Base-by-base conservation (phyloP, 1,139 yeast genomes). In the Pneumocystis carinii region DNA sequence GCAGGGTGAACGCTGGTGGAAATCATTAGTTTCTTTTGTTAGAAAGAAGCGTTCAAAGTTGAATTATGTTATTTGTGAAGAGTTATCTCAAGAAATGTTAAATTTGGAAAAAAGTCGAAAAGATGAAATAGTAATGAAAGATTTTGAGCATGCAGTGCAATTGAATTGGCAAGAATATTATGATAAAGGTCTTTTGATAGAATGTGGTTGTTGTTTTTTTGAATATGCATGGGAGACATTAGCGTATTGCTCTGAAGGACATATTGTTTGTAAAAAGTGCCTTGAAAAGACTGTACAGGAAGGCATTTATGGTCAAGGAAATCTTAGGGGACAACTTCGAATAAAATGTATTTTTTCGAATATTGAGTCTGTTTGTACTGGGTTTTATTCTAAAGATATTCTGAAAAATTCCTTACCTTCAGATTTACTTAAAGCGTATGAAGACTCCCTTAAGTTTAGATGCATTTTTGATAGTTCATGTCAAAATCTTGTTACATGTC, bases 171-270 rank as follows among this genome's bases (percentile, higher is more conserved):
- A 61, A 19, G 63, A 66, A 48, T 64, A 66, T 39, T 60, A 41
- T 6, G 36, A 24, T 10, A 60, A 38, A 14, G 66, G 66, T 4
- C 65, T 65, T 62, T 58, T 63, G 8, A 59, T 66, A 24, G 67
- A 66, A 38, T 66, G 67, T 55, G 67, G 64, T 39, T 66, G 67
- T 61, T 66, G 67, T 55, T 66, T 65, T 57, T 66, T 62, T 8
- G 67, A 66, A 29, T 64, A 61, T 36, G 67, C 67, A 2, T 66
- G 65, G 65, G 67, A 66, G 41, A 67, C 65, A 57, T 62, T 66
- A 19, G 64, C 67, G 4, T 64, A 65, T 41, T 66, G 67, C 57
- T 59, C 64, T n/a, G 66, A 66, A 12, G 65, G 61, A 7, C 67
- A 66, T 37, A 64, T 65, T 58, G 65, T 66, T 55, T 66, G 67